A percentile compares a stretch with the other conserved stretches of the same genome.
Evolutionary conservation across 441 rosid species (phyloP).

Genomic region (Omphalea diandra): DNA sequence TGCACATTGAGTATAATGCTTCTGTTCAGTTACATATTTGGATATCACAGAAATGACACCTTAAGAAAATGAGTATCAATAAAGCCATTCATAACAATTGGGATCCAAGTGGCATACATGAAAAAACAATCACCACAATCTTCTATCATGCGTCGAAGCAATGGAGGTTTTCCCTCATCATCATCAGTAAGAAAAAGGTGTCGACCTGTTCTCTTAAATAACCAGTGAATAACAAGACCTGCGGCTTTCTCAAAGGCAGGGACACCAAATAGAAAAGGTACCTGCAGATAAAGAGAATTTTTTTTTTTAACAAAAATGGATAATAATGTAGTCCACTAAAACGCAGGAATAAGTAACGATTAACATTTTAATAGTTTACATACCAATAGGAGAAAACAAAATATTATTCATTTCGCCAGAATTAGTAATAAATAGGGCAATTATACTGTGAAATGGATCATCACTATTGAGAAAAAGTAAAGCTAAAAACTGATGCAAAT

Average conservation of each 20-base stretch:
- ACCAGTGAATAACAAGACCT: conserved; percentile 78
- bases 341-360: background rate
- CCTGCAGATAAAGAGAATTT: conserved; percentile 62
- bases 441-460: too few relatives aligned
- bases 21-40: conserved; percentile 10
- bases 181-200: conserved; percentile 92
- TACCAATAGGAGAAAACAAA: background rate
- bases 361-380: background rate
- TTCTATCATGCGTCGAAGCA: conserved; percentile 76
- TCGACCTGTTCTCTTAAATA: conserved; percentile 88
- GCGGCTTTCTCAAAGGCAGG: conserved; percentile 89
- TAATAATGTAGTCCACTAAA: conserved; percentile 11
- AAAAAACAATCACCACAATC: conserved; percentile 60
- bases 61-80: background rate
- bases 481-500: too few relatives aligned
- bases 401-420: background rate
- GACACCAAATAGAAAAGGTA: conserved; percentile 96
- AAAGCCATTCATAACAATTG: conserved; percentile 13
- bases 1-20: conserved; percentile 33
- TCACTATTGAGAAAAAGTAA: too few relatives aligned
- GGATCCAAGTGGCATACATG: conserved; percentile 48
- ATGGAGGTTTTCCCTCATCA: conserved; percentile 83
- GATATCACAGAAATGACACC: conserved; percentile 11
- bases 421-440: background rate
- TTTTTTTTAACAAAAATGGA: too few relatives aligned